phyloP scores from a whole-genome alignment of 2,329 filamentous ascomycete genomes.

The Escovopsis sp. region DNA sequence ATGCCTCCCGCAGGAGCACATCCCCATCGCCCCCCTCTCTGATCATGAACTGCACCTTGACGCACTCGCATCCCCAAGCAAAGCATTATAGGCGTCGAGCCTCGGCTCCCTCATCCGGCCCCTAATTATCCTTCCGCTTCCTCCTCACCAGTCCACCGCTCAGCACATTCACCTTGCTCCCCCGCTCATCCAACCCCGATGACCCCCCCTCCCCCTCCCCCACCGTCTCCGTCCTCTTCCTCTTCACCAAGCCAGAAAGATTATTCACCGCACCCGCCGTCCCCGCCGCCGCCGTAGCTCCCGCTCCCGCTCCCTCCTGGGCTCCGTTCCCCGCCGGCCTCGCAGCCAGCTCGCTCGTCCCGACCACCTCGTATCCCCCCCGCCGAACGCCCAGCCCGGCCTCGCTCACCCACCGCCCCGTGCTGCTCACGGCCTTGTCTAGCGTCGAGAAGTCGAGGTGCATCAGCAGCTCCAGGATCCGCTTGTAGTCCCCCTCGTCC shows the following conservation, averaged over 20 bases:
- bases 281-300: conserved; percentile 2
- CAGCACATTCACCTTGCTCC: conserved; percentile 30
- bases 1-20: conserved; percentile 2
- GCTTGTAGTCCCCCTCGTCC: conserved; percentile 48
- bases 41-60: conserved; percentile 30
- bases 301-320: not conserved
- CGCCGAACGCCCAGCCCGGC: conserved; percentile 33
- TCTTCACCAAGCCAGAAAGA: conserved; percentile 32
- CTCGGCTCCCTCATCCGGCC: conserved; percentile 1
- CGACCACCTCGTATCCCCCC: conserved; percentile 39
- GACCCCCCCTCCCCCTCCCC: conserved; percentile 2
- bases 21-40: conserved; percentile 44
- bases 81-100: too few relatives aligned
- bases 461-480: conserved; percentile 53
- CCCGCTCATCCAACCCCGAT: conserved; percentile 6
- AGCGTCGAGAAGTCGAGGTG: conserved; percentile 59
- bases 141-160: conserved; percentile 34
- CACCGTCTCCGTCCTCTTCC: conserved; percentile 24
- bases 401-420: conserved; percentile 55
- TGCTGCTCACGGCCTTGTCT: conserved; percentile 48
- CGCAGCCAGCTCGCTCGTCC: conserved; percentile 19
- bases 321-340: too few relatives aligned
- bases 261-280: conserved; percentile 25
- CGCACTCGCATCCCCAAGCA: too few relatives aligned
- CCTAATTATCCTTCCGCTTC: conserved; percentile 31